Evolutionary conservation across 2,329 filamentous ascomycete genomes (phyloP), one percentile per base, ranked within the genome.

Genomic region (Neonectria punicea): DNA sequence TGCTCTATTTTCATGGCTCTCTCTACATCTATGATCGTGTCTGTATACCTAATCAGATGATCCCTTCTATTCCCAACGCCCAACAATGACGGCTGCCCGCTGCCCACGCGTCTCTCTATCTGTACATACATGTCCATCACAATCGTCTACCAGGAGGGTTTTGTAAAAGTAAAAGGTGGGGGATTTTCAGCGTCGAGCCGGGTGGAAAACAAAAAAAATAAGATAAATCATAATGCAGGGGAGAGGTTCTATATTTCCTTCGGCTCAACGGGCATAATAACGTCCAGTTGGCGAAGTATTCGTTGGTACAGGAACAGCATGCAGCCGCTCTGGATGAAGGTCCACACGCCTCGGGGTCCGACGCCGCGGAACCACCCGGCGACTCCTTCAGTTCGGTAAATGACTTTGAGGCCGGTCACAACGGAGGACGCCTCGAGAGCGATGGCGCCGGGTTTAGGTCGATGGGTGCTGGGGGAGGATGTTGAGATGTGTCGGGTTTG

Each of bases 271-370:
- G 79, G 80, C 63, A 75, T 73, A 76, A 81, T 81, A 44, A 79
- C 71, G 61, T 94, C 92, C 70, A 98, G 86, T 80, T 90, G 89
- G 74, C 92, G 90, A 76, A 98, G 81, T 61, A 98, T 84, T 65
- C 90, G 92, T 82, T 98, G 95, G 79, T 98, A 98, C 78, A 98
- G 84, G 73, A 98, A 94, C 77, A 98, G 84, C 95, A 98, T 98
- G 70, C 93, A 97, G 46, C 94, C 93, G 75, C 93, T 97, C 83
- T 99, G 96, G 63, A 98, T 93, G 75, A 95, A 97, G 22, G 96
- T 99, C 96, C 96, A 99, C 14, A 98, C 93, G 62, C 91, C 91
- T 58, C 96, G 89, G 2, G 96, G 96, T 0, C 95, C 95, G 2
- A 99, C 95, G 28, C 96, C 96, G 63, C 96, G 89, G 80, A 99